Evolutionary conservation across 164 flowering plant genomes (phyloP), one percentile per base, ranked within the genome.

Genomic region (Litsea cubeba): DNA sequence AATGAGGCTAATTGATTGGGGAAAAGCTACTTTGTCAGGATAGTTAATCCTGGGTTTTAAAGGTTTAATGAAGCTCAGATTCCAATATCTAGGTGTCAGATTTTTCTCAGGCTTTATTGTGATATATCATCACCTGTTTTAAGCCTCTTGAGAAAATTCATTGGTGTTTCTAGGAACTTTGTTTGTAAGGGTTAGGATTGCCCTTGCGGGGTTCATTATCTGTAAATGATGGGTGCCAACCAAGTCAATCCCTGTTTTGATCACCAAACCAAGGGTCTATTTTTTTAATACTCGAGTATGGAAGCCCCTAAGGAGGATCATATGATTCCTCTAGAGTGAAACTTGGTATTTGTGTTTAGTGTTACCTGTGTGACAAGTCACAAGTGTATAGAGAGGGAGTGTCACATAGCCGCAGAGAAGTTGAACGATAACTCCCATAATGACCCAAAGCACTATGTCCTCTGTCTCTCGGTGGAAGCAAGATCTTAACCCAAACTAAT

Each of bases 361-460:
- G 10, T 32, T 86, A 87, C 94, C 91, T 87, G 91, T 28, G 92
- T 86, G 76, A 88, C 95, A 24, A n/a, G n/a, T n/a, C n/a, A n/a
- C n/a, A n/a, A 88, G 74, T 65, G 92, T 89, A 82, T 87, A 87
- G 7, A 87, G 86, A 57, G 95, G 95, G 46, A 90, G 83, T 3
- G 92, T 88, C 8, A 86, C 90, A 58, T 88, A 90, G 68, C 92
- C 95, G 54, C 92, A 87, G 10, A 90, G 86, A 74, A 87, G 49
- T 62, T 89, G 92, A n/a, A 90, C 88, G 1, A 82, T 3, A 25
- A 86, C 70, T 35, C 92, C 91, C 83, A 85, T 72, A 25, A 67
- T 81, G 3, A 90, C 68, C 78, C 80, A 82, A 72, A 87, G 80
- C 62, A 80, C 77, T n/a, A 87, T 85, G 46, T 86, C 89, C 57